Evolutionary conservation across 129 eudicot genomes (phyloP), one percentile per base, ranked within the genome.

Genomic region (Oenanthe sinensis): DNA sequence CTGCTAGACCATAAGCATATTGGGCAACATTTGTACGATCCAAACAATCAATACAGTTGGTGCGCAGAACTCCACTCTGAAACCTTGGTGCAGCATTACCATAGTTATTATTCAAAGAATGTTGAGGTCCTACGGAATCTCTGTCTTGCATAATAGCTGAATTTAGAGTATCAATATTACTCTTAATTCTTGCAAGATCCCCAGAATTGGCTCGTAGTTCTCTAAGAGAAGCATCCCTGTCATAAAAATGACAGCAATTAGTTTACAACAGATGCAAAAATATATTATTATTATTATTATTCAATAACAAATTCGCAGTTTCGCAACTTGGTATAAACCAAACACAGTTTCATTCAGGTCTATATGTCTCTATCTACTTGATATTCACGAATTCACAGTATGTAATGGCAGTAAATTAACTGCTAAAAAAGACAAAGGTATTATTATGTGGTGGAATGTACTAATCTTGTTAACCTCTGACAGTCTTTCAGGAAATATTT

Each of bases 21-120:
- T 95, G 99, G 6, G 99, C 99, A 74, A 90, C 99, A 86, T 95
- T 95, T 81, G 99, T 95, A 17, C 99, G 89, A 82, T 94, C 98
- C 85, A 95, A 84, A 79, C 97, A 95, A 69, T 95, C 99, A 33
- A 95, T 92, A 88, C 99, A 95, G 69, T 95, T 95, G 42, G 99
- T 91, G 71, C 99, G 90, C 81, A 95, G 81, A 69, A 95, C 97
- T 50, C 97, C 99, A 82, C 91, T 88, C 84, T 95, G 99, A 67
- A 88, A 90, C 72, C 76, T 83, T 65, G 98, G 93, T 47, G 83
- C 88, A 54, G 87, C 77, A 79, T 82, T 85, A 78, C 68, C 81
- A 77, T 79, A 75, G 42, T 65, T 81, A 40, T 84, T 85, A 49
- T 88, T 88, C 67, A 76, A 70, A 54, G 70, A 71, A 67, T 48